Evolutionary conservation across 768 basidiomycete species (phyloP).

Genomic region (Cubamyces sp.): DNA sequence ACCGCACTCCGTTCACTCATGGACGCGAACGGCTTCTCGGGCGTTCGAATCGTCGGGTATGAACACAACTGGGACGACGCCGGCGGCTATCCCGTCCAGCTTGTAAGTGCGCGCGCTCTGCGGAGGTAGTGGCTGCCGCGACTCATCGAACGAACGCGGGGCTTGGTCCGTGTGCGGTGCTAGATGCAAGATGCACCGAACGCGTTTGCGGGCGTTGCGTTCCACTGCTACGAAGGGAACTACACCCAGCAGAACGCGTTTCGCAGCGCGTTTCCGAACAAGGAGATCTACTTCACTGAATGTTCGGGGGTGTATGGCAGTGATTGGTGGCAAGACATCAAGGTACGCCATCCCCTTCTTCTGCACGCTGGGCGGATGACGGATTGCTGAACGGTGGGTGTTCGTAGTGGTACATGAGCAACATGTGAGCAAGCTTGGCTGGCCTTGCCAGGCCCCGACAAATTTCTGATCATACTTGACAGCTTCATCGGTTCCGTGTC

Average conservation of each 20-base stretch:
- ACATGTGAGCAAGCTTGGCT: slow-evolving; percentile 47
- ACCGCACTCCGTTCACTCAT: slow-evolving; percentile 60
- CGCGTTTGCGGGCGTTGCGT: slow-evolving; percentile 67
- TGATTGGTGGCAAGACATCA: slow-evolving; percentile 84
- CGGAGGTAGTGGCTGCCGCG: not conserved
- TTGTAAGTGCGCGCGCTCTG: slow-evolving; percentile 37
- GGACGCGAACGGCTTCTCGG: slow-evolving; percentile 61
- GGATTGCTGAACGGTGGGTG: not conserved
- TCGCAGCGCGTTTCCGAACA: slow-evolving; percentile 57
- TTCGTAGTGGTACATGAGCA: slow-evolving; percentile 68
- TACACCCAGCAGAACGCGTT: slow-evolving; percentile 59
- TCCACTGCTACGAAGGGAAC: slow-evolving; percentile 71
- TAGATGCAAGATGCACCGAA: slow-evolving; percentile 59
- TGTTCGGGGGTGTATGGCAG: slow-evolving; percentile 68
- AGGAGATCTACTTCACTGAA: slow-evolving; percentile 63
- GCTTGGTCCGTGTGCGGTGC: slow-evolving; percentile 10
- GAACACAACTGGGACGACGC: slow-evolving; percentile 81
- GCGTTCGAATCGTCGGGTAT: slow-evolving; percentile 65
- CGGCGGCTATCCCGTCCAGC: slow-evolving; percentile 61
- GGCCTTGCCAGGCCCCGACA: slow-evolving; percentile 1
- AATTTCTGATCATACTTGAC: slow-evolving; percentile 6
- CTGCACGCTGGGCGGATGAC: not conserved
- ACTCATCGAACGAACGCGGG: not conserved
- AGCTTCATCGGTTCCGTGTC: slow-evolving; percentile 48
- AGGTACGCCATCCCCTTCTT: slow-evolving; percentile 44